phyloP scores from a whole-genome alignment of 2,329 filamentous ascomycete genomes.

The Bipolaris bicolor region DNA sequence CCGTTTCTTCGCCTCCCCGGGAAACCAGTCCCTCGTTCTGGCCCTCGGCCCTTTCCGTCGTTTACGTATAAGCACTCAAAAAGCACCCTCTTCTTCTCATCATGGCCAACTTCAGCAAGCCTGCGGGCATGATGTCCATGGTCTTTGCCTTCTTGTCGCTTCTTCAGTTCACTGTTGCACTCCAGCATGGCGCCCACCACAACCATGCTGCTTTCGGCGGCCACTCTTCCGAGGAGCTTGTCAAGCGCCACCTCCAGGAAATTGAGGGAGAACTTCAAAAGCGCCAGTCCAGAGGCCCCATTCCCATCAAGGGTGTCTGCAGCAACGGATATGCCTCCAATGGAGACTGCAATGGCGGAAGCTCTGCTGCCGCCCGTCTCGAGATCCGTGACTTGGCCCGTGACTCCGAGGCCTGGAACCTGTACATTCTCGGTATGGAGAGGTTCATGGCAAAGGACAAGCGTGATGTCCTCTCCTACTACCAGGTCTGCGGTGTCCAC shows the following conservation, averaged over 20 bases:
- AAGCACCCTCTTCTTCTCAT: slow-evolving; percentile 14
- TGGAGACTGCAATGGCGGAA: slow-evolving; percentile 33
- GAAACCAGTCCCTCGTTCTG: slow-evolving; percentile 17
- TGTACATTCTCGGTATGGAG: slow-evolving; percentile 77
- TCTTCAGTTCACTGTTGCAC: slow-evolving; percentile 41
- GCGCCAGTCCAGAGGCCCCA: slow-evolving; percentile 30
- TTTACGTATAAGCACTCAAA: slow-evolving; percentile 9
- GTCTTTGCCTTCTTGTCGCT: slow-evolving; percentile 42
- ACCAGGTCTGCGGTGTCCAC: slow-evolving; percentile 79
- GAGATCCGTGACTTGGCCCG: slow-evolving; percentile 73
- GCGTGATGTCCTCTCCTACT: slow-evolving; percentile 72
- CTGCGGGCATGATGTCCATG: slow-evolving; percentile 41
- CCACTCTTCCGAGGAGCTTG: slow-evolving; percentile 27
- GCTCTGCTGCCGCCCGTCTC: slow-evolving; percentile 55
- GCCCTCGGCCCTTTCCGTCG: slow-evolving; percentile 15
- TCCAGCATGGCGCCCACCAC: slow-evolving; percentile 35
- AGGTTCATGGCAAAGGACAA: slow-evolving; percentile 73
- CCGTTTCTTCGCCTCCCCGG: slow-evolving; percentile 14
- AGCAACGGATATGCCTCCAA: slow-evolving; percentile 29
- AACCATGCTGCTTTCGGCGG: slow-evolving; percentile 9
- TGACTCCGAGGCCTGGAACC: slow-evolving; percentile 69
- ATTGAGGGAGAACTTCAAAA: slow-evolving; percentile 29
- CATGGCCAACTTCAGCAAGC: slow-evolving; percentile 48
- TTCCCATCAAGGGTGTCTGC: slow-evolving; percentile 41
- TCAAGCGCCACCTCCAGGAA: slow-evolving; percentile 36